Percentiles rank a stretch among this genome's conserved stretches.
Evolutionary conservation across 2,329 filamentous ascomycete genomes (phyloP).

Genomic region (Colletotrichum siamense): DNA sequence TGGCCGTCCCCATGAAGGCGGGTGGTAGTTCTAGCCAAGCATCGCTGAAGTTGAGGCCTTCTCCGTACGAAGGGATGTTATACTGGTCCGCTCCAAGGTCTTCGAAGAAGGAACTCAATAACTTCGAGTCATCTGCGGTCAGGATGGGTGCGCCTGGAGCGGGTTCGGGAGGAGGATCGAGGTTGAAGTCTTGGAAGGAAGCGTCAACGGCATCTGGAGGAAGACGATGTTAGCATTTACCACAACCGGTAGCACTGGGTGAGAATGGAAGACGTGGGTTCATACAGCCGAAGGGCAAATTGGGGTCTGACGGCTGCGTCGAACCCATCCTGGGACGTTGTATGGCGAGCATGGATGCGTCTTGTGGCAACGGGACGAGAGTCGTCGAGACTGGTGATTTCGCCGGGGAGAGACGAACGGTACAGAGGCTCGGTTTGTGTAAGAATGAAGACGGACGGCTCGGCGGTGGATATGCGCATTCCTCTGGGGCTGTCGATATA

Average conservation of each 20-base stretch:
- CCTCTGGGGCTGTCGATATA: constrained; percentile 18
- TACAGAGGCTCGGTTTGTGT: not conserved
- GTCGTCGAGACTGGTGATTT: constrained; percentile 7
- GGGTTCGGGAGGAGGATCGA: constrained; percentile 66
- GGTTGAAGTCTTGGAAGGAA: constrained; percentile 48
- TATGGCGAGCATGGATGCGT: constrained; percentile 63
- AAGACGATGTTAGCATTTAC: constrained; percentile 1
- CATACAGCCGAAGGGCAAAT: constrained; percentile 73
- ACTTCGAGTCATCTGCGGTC: constrained; percentile 64
- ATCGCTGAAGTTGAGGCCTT: constrained; percentile 55
- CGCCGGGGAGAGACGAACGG: not conserved
- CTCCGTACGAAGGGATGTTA: constrained; percentile 54
- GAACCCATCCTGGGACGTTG: constrained; percentile 65
- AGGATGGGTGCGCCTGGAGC: constrained; percentile 70
- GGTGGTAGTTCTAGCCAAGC: constrained; percentile 67
- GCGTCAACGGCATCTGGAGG: constrained; percentile 50
- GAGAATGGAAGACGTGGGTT: constrained; percentile 26
- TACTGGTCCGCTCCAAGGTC: constrained; percentile 57
- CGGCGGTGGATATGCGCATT: constrained; percentile 14
- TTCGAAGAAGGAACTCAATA: constrained; percentile 64
- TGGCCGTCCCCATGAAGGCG: constrained; percentile 68
- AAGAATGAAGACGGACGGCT: constrained; percentile 15
- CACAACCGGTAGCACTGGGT: not conserved
- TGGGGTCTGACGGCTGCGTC: constrained; percentile 59
- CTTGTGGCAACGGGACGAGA: constrained; percentile 24